Base-by-base conservation (phyloP, 2,329 filamentous ascomycete genomes). In the Coniochaeta pulveracea region DNA sequence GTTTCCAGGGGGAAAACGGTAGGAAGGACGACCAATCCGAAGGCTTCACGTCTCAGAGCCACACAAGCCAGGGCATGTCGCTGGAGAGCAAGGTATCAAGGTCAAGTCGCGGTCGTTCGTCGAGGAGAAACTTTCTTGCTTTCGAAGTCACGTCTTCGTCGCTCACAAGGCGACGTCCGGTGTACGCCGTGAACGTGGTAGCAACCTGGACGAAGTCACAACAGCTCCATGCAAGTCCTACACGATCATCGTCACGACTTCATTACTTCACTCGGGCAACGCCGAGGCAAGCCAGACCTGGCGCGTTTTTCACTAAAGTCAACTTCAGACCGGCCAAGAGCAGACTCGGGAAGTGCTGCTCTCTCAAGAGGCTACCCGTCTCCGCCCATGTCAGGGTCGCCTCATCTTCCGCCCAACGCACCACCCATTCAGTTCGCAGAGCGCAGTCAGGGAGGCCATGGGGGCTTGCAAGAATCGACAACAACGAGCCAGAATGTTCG, bases 371-470 rank as follows among this genome's bases (percentile, higher is more conserved):
- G 69, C 54, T 80, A 80, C 61, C 76, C 75, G 54, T 80, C 76
- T 66, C 76, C 76, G 62, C 76, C 76, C 67, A 80, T 80, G 76
- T 80, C 76, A 65, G 74, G 72, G 54, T 78, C 76, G 63, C 72
- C 75, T 49, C 66, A 66, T 47, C 61, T 68, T 48, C 69, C 72
- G 56, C 62, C 66, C 53, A 75, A 70, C 61, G 54, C 59, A 62
- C 64, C 64, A 54, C 66, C 61, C 56, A 69, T 75, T 57, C 63
- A 63, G 4, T 8, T 19, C 49, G 63, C 61, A 57, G 65, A 70
- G 56, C 64, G 66, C 55, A 60, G 63, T 50, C 66, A 68, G 48
- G 60, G 57, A 49, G 53, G 54, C 46, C 70, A 62, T 46, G 56
- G n/a, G n/a, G n/a, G n/a, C n/a, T n/a, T n/a, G n/a, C n/a, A n/a